phyloP scores from a whole-genome alignment of 768 basidiomycete species.

The Suillus decipiens region DNA sequence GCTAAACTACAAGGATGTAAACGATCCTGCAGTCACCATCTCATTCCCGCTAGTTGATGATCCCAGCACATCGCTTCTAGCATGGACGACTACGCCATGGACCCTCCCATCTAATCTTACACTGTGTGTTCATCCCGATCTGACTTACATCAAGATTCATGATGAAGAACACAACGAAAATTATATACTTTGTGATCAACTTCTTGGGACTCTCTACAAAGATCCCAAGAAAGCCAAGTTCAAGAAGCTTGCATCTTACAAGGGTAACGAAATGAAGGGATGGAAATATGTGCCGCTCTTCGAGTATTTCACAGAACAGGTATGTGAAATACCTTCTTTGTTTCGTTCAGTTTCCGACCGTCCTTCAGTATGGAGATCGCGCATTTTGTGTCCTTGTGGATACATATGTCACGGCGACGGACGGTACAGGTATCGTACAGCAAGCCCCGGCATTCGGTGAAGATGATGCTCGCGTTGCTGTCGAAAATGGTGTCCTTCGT shows the following conservation, averaged over 20 bases:
- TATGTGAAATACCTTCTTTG: conserved; percentile 33
- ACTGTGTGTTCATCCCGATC: conserved; percentile 95
- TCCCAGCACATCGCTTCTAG: conserved; percentile 83
- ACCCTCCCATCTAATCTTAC: conserved; percentile 95
- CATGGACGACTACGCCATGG: conserved; percentile 99
- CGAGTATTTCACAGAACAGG: conserved; percentile 95
- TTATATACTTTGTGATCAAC: conserved; percentile 88
- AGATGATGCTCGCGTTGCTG: conserved; percentile 94
- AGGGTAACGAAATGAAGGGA: conserved; percentile 91
- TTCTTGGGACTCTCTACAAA: conserved; percentile 89
- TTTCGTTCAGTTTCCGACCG: not conserved
- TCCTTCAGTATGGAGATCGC: conserved; percentile 77
- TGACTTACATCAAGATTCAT: conserved; percentile 95
- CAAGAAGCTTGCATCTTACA: conserved; percentile 87
- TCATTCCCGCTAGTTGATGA: conserved; percentile 94
- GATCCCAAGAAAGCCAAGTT: conserved; percentile 96
- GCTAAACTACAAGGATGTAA: conserved; percentile 87
- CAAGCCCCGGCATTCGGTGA: conserved; percentile 99
- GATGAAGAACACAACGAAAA: conserved; percentile 85
- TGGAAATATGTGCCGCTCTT: conserved; percentile 96
- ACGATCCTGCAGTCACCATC: conserved; percentile 94
- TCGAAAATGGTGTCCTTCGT: conserved; percentile 79
- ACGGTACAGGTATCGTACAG: conserved; percentile 98
- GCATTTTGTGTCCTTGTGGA: conserved; percentile 90
- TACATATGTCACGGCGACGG: conserved; percentile 88